Evolutionary conservation across 345 rosid genomes (phyloP).

Genomic region (Xanthoceras sorbifolium): DNA sequence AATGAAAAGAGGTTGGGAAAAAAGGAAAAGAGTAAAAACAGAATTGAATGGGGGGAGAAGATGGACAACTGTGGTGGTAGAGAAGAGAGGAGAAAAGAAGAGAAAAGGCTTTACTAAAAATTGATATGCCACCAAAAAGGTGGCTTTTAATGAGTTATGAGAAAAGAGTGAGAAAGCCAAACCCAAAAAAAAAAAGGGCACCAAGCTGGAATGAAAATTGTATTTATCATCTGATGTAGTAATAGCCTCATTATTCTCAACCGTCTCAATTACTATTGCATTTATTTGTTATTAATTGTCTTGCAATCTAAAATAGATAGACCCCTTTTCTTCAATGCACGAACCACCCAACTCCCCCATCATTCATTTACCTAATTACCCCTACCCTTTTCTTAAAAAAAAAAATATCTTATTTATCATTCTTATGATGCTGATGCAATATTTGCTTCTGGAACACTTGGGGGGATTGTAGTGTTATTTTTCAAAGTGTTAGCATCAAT

Average conservation of each 20-base stretch:
- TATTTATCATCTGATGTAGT: slow-evolving; percentile 87
- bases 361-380: slow-evolving; percentile 39
- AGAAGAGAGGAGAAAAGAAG: slow-evolving; percentile 23
- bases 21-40: slow-evolving; percentile 26
- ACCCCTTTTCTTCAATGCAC: slow-evolving; percentile 58
- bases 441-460: neutral
- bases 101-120: slow-evolving; percentile 43
- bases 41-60: slow-evolving; percentile 51
- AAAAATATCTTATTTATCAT: too few species aligned
- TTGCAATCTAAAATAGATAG: slow-evolving; percentile 56
- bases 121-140: slow-evolving; percentile 57
- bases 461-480: too few species aligned
- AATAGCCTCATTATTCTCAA: slow-evolving; percentile 88
- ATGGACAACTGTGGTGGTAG: slow-evolving; percentile 32
- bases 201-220: slow-evolving; percentile 64
- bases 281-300: slow-evolving; percentile 84
- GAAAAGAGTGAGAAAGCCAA: slow-evolving; percentile 31
- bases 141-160: slow-evolving; percentile 58
- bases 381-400: slow-evolving; percentile 21
- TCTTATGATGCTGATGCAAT: neutral
- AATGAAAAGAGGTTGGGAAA: slow-evolving; percentile 21
- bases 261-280: slow-evolving; percentile 94
- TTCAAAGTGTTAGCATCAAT: too few species aligned
- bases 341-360: slow-evolving; percentile 57
- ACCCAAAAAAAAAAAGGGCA: slow-evolving; percentile 8